phyloP scores from a whole-genome alignment of 345 rosid species.

The Bruguiera parviflora region DNA sequence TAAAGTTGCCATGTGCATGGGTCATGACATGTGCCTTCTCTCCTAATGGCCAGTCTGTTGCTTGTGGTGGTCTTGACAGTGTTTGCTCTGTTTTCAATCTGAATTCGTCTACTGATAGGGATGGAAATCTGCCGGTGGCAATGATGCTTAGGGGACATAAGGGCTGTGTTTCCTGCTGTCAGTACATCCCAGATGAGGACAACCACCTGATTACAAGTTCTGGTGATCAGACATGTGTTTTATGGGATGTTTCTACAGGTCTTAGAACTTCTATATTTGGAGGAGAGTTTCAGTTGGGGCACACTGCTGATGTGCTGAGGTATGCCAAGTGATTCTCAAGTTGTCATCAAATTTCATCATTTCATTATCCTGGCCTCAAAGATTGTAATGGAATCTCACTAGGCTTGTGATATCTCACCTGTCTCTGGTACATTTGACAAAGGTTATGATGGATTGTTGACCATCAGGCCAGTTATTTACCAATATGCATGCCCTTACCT shows the following conservation, averaged over 20 bases:
- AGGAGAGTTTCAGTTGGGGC: slow-evolving; percentile 96
- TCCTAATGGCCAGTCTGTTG: slow-evolving; percentile 86
- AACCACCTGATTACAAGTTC: slow-evolving; percentile 81
- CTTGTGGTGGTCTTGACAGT: slow-evolving; percentile 95
- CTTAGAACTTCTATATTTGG: slow-evolving; percentile 93
- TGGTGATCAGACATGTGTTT: slow-evolving; percentile 84
- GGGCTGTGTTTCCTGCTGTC: slow-evolving; percentile 91
- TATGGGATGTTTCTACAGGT: slow-evolving; percentile 96
- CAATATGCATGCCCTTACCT: too few relatives aligned
- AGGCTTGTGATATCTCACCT: background rate
- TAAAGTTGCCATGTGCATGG: slow-evolving; percentile 95
- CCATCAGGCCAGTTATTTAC: too few relatives aligned
- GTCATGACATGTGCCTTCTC: slow-evolving; percentile 99
- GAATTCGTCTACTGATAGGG: slow-evolving; percentile 74
- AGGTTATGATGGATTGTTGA: slow-evolving; percentile 3
- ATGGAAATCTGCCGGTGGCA: slow-evolving; percentile 70
- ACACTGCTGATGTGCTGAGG: slow-evolving; percentile 91
- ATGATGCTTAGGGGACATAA: slow-evolving; percentile 84
- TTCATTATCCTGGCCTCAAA: background rate
- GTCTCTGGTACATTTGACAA: background rate
- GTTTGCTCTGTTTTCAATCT: slow-evolving; percentile 90
- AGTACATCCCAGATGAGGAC: slow-evolving; percentile 89
- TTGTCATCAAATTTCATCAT: slow-evolving; percentile 2
- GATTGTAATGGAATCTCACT: background rate
- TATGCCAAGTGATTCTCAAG: slow-evolving; percentile 28